Percentiles rank a stretch among this genome's conserved stretches.
Evolutionary conservation across 2,329 filamentous ascomycete genomes (phyloP).

Genomic region (Xylariaceae sp.): DNA sequence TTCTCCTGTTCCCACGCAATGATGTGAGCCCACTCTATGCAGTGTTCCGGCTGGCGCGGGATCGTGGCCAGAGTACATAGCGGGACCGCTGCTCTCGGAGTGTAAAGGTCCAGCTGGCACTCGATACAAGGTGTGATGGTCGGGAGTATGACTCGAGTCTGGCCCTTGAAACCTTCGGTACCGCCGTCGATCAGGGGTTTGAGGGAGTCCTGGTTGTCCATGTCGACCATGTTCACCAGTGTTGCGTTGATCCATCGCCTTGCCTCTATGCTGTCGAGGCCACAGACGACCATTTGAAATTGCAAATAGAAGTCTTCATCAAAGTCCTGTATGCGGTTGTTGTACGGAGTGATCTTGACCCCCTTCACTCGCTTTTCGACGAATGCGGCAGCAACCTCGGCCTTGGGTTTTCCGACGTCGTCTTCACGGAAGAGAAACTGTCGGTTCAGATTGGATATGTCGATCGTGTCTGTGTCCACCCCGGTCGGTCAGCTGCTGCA

Average conservation of each 20-base stretch:
- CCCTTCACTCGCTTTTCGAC: constrained; percentile 85
- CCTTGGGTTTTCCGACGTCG: constrained; percentile 91
- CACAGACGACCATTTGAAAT: constrained; percentile 89
- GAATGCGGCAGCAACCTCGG: constrained; percentile 85
- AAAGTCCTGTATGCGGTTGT: constrained; percentile 93
- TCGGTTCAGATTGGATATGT: constrained; percentile 95
- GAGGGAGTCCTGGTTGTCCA: constrained; percentile 72
- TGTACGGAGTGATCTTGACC: constrained; percentile 89
- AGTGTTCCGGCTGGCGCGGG: constrained; percentile 93
- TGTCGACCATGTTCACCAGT: constrained; percentile 83
- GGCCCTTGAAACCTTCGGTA: constrained; percentile 97
- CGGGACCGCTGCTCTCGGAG: constrained; percentile 91
- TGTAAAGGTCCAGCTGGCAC: constrained; percentile 97
- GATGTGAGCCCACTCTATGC: constrained; percentile 97
- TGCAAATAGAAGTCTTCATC: constrained; percentile 96
- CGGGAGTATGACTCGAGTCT: constrained; percentile 85
- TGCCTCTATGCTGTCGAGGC: constrained; percentile 93
- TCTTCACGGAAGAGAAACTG: constrained; percentile 91
- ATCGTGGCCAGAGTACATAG: constrained; percentile 96
- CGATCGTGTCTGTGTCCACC: constrained; percentile 71
- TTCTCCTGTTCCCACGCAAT: constrained; percentile 92
- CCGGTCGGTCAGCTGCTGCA: constrained; percentile 4
- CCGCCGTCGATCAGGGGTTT: constrained; percentile 96
- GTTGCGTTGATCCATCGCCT: constrained; percentile 98
- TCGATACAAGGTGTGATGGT: constrained; percentile 95